phyloP scores from a whole-genome alignment of 768 basidiomycete genomes.

The Xanthoconium stramineum region DNA sequence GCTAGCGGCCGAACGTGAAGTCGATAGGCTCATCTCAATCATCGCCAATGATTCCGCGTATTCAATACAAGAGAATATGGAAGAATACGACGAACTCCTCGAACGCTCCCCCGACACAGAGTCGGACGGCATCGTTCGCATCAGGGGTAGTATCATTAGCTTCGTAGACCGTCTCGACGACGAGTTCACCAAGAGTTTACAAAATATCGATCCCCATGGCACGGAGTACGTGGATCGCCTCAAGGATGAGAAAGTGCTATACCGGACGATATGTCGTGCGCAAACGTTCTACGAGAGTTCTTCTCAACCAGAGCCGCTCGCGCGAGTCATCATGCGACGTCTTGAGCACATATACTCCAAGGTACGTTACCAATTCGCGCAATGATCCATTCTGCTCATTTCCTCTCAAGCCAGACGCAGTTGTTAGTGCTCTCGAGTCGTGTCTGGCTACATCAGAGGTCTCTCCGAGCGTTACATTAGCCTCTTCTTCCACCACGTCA shows the following conservation, averaged over 20 bases:
- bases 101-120: slow-evolving; percentile 79
- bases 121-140: slow-evolving; percentile 69
- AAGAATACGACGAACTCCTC: slow-evolving; percentile 87
- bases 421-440: slow-evolving; percentile 86
- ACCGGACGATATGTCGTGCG: slow-evolving; percentile 88
- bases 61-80: slow-evolving; percentile 79
- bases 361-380: slow-evolving; percentile 40
- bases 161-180: slow-evolving; percentile 96
- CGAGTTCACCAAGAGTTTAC: slow-evolving; percentile 95
- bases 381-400: slow-evolving; percentile 2
- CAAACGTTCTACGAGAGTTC: slow-evolving; percentile 89
- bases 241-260: slow-evolving; percentile 93
- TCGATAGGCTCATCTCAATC: slow-evolving; percentile 83
- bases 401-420: slow-evolving; percentile 77
- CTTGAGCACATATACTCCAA: slow-evolving; percentile 98
- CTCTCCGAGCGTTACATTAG: slow-evolving; percentile 61
- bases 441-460: slow-evolving; percentile 55
- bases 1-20: slow-evolving; percentile 81
- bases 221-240: slow-evolving; percentile 98
- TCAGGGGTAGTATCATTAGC: slow-evolving; percentile 94
- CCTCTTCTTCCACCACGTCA: slow-evolving; percentile 54
- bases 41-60: slow-evolving; percentile 70
- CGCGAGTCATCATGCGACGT: slow-evolving; percentile 89
- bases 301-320: slow-evolving; percentile 70
- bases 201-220: slow-evolving; percentile 98